phyloP scores from a whole-genome alignment of 768 basidiomycete genomes.

The Basidioascus undulatus region DNA sequence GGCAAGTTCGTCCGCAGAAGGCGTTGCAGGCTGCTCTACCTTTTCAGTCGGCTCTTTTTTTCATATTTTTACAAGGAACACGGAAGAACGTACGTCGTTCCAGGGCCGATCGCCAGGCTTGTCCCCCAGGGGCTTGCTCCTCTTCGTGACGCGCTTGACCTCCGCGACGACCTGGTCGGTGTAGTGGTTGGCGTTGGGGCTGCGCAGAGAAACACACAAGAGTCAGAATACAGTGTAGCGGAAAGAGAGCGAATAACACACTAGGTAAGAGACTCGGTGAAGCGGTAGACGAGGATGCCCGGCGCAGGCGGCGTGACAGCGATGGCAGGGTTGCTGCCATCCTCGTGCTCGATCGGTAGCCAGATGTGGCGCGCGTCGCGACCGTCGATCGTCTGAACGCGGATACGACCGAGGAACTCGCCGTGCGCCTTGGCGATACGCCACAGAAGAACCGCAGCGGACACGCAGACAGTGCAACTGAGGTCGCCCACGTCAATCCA shows the following conservation, averaged over 20 bases:
- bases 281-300: slow-evolving; percentile 73
- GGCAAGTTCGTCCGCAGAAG: slow-evolving; percentile 11
- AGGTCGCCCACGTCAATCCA: no score
- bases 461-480: slow-evolving; percentile 59
- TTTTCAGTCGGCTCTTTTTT: no score
- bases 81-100: slow-evolving; percentile 53
- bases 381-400: slow-evolving; percentile 24
- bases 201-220: no score
- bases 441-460: slow-evolving; percentile 52
- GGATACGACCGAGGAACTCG: slow-evolving; percentile 69
- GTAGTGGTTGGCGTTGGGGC: slow-evolving; percentile 21
- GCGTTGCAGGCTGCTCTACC: no score
- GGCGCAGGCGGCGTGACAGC: slow-evolving; percentile 53
- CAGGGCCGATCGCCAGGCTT: slow-evolving; percentile 55
- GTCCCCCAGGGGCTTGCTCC: slow-evolving; percentile 52
- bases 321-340: slow-evolving; percentile 39
- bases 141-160: slow-evolving; percentile 49
- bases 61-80: neutral
- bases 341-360: slow-evolving; percentile 36
- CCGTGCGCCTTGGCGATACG: slow-evolving; percentile 73
- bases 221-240: no score
- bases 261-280: slow-evolving; percentile 76
- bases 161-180: slow-evolving; percentile 56
- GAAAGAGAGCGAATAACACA: no score
- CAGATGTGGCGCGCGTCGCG: slow-evolving; percentile 44